Percentiles rank a stretch among this genome's conserved stretches.
Evolutionary conservation across 805 yeast genomes (phyloP).

Genomic region (Saccharomycopsis javanensis): DNA sequence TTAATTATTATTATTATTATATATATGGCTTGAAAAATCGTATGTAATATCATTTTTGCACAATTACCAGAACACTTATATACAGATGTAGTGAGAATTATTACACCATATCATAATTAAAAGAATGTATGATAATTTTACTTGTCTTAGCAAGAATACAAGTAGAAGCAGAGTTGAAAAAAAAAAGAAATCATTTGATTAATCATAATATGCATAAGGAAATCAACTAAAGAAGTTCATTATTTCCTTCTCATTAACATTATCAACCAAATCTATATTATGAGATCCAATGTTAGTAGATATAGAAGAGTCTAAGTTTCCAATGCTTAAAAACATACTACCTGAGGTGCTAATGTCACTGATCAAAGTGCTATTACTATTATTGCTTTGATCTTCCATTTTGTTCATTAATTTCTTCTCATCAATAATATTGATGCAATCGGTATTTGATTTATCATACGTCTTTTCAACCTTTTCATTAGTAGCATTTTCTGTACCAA

Average conservation of each 20-base stretch:
- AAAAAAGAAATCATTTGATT: neutral
- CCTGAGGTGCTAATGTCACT: neutral
- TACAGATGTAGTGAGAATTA: neutral
- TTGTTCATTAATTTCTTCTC: neutral
- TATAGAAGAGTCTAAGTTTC: neutral
- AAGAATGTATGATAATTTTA: too few relatives aligned
- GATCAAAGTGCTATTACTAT: neutral
- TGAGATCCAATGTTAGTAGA: neutral
- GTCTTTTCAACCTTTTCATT: neutral
- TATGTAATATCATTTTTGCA: neutral
- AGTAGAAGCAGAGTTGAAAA: too few relatives aligned
- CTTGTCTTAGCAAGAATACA: too few relatives aligned
- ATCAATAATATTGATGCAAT: neutral
- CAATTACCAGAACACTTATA: neutral
- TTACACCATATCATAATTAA: neutral
- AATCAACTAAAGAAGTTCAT: neutral
- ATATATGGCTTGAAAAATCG: neutral
- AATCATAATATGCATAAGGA: neutral
- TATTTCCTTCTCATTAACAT: neutral
- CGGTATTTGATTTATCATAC: neutral
- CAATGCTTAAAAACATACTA: constrained; percentile 1
- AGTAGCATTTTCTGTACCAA: neutral
- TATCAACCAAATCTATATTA: neutral
- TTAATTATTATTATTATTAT: neutral
- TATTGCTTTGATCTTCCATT: neutral